These are phyloP conservation scores for Fusarium paranaense DNA, from an alignment of 2,329 filamentous ascomycete species.

Conservation along the genomic window DNA sequence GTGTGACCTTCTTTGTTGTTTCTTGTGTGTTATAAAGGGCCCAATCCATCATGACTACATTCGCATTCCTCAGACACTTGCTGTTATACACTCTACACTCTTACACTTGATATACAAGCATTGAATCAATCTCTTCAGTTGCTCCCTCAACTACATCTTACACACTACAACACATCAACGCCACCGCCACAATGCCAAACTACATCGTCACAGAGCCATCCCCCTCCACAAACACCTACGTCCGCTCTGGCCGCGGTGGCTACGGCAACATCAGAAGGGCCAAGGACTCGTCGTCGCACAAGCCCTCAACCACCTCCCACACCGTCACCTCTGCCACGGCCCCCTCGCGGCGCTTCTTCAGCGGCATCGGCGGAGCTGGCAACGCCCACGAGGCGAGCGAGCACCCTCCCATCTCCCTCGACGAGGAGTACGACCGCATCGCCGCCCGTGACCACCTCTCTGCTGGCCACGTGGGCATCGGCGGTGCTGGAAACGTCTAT, in stretches of 20 bases:
- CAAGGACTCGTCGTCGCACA: conserved; percentile 52
- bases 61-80: conserved; percentile 4
- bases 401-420: conserved; percentile 61
- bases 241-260: conserved; percentile 67
- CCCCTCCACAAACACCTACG: conserved; percentile 49
- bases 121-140: neutral
- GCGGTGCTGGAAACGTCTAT: conserved; percentile 74
- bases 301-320: conserved; percentile 56
- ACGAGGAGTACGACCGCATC: conserved; percentile 59
- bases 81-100: neutral
- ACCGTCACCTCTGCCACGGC: conserved; percentile 54
- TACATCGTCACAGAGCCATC: conserved; percentile 50
- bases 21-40: conserved; percentile 38
- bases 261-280: conserved; percentile 67
- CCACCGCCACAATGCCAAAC: conserved; percentile 43
- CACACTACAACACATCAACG: neutral
- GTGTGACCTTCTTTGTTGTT: conserved; percentile 20
- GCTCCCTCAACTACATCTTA: neutral
- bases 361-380: conserved; percentile 75
- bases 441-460: conserved; percentile 54
- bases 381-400: conserved; percentile 65
- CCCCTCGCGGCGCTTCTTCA: conserved; percentile 66
- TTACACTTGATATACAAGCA: neutral
- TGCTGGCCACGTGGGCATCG: conserved; percentile 73
- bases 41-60: conserved; percentile 36